Conservation (phyloP, 2,329 filamentous ascomycete species). For the Colletotrichum liaoningense region DNA sequence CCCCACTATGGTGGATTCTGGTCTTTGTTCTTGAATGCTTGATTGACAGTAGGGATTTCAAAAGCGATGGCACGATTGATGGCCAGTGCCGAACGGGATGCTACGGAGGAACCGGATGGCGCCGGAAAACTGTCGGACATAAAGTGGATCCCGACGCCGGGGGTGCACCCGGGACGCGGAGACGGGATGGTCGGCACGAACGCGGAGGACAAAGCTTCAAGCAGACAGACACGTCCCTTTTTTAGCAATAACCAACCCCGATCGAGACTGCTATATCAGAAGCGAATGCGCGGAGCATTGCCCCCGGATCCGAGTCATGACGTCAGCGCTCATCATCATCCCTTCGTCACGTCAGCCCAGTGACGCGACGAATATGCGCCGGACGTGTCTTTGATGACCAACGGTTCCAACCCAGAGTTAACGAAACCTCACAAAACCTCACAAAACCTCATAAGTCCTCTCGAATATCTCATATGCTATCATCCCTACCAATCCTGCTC, state of each 20-base stretch:
- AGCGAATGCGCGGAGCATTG: neutral
- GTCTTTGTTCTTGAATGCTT: too few species aligned
- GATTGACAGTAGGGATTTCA: too few species aligned
- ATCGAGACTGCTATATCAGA: neutral
- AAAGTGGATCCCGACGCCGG: neutral
- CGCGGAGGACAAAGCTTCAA: too few species aligned
- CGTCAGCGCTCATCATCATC: slow-evolving; percentile 32
- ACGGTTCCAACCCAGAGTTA: neutral
- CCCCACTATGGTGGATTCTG: too few species aligned
- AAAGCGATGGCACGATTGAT: too few species aligned
- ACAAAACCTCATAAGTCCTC: neutral
- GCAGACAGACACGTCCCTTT: too few species aligned
- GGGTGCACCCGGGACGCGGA: too few species aligned
- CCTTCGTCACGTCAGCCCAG: neutral
- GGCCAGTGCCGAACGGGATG: too few species aligned
- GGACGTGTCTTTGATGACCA: neutral
- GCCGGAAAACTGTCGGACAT: neutral
- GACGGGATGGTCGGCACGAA: too few species aligned
- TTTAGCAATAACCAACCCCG: neutral
- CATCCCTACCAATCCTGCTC: neutral
- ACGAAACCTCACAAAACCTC: neutral
- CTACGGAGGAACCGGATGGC: too few species aligned
- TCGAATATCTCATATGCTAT: too few species aligned
- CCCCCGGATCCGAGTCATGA: slow-evolving; percentile 24
- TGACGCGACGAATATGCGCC: slow-evolving; percentile 30